These are phyloP conservation scores for Musa schizocarpa DNA, from an alignment of 176 grass and related monocot species.

Conservation along the genomic window DNA sequence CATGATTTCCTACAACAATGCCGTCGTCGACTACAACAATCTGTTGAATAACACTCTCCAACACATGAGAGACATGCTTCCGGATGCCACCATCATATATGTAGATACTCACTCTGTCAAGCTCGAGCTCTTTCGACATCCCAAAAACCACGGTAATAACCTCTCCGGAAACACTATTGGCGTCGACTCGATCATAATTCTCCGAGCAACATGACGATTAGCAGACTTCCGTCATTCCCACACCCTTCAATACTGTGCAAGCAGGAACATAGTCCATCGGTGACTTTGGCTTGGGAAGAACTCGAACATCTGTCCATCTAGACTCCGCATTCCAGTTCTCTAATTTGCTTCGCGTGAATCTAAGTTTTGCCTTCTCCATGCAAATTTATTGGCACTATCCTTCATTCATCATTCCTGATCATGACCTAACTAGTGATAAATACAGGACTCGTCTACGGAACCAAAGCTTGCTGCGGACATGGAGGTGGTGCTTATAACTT, in stretches of 20 bases:
- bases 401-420: neutral
- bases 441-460: conserved; percentile 48
- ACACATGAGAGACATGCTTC: conserved; percentile 22
- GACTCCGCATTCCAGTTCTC: too few species aligned
- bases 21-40: conserved; percentile 46
- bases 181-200: too few species aligned
- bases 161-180: neutral
- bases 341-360: too few species aligned
- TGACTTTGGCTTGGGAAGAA: too few species aligned
- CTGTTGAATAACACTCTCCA: conserved; percentile 34
- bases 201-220: too few species aligned
- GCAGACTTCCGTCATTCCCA: neutral
- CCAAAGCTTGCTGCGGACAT: conserved; percentile 55
- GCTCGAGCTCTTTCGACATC: conserved; percentile 55
- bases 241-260: too few species aligned
- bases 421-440: neutral
- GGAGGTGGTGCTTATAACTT: conserved; percentile 51
- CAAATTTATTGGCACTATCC: too few species aligned
- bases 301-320: too few species aligned
- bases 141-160: conserved; percentile 29
- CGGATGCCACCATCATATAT: conserved; percentile 27
- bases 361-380: too few species aligned
- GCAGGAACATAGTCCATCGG: too few species aligned
- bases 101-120: conserved; percentile 34
- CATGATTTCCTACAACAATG: conserved; percentile 38